Evolutionary conservation across 2,329 filamentous ascomycete genomes (phyloP).

Genomic region (Rhinocladiella similis): DNA sequence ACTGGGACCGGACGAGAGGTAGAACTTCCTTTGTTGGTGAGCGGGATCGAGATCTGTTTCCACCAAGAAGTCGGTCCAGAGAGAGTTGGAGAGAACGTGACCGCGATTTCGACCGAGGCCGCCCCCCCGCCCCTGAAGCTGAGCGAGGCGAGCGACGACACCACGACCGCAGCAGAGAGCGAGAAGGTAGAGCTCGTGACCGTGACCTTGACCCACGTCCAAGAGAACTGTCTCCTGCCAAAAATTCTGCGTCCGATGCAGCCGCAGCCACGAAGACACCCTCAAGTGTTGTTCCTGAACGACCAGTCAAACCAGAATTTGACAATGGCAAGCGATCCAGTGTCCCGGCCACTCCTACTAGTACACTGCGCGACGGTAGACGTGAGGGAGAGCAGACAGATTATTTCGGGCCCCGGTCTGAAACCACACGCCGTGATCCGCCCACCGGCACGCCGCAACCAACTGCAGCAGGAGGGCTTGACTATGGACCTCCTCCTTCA

Average conservation of each 20-base stretch:
- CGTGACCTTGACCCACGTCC: conserved; percentile 38
- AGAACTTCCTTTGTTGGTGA: conserved; percentile 42
- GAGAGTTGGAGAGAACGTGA: conserved; percentile 46
- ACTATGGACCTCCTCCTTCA: conserved; percentile 30
- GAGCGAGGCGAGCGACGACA: conserved; percentile 35
- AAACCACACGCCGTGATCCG: conserved; percentile 17
- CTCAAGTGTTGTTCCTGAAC: conserved; percentile 9
- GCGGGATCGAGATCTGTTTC: conserved; percentile 45
- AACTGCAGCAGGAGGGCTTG: conserved; percentile 23
- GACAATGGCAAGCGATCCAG: conserved; percentile 22
- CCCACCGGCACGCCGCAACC: conserved; percentile 17
- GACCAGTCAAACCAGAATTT: conserved; percentile 21
- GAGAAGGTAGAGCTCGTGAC: conserved; percentile 28
- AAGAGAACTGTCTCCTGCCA: conserved; percentile 40
- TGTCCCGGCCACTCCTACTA: conserved; percentile 14
- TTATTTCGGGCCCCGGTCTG: conserved; percentile 25
- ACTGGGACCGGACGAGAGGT: conserved; percentile 35
- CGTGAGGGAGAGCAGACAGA: conserved; percentile 27
- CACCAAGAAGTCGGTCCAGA: conserved; percentile 45
- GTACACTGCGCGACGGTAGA: conserved; percentile 19
- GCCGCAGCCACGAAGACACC: conserved; percentile 14
- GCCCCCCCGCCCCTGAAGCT: conserved; percentile 36
- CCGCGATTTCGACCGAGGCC: conserved; percentile 40
- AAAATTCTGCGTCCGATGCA: conserved; percentile 20
- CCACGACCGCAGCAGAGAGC: conserved; percentile 38